A percentile compares a stretch with the other conserved stretches of the same genome.
These are phyloP conservation scores for Ceratobasidium sp. DNA, from an alignment of 1,284 basidiomycete genomes.

Conservation along the genomic window DNA sequence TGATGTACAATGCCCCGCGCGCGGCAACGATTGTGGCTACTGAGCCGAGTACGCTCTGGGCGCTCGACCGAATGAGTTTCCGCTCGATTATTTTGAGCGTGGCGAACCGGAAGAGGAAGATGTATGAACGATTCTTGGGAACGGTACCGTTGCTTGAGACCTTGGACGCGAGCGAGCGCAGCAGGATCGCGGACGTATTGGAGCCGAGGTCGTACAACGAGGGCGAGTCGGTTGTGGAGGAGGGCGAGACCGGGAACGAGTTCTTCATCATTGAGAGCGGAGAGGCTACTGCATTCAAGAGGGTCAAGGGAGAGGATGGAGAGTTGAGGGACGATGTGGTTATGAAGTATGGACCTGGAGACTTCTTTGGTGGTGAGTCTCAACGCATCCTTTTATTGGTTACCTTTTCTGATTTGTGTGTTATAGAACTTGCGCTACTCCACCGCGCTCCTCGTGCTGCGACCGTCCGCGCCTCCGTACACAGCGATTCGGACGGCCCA, in stretches of 20 bases:
- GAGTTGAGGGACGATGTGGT: conserved; percentile 76
- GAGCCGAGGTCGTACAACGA: conserved; percentile 86
- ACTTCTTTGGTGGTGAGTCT: conserved; percentile 95
- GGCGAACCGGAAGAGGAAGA: conserved; percentile 88
- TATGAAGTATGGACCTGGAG: conserved; percentile 85
- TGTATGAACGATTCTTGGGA: conserved; percentile 96
- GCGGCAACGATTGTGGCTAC: conserved; percentile 94
- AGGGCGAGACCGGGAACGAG: conserved; percentile 96
- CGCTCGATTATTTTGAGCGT: conserved; percentile 95
- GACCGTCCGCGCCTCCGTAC: conserved; percentile 86
- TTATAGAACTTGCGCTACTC: conserved; percentile 83
- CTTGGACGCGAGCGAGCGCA: conserved; percentile 87
- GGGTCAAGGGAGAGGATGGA: conserved; percentile 70
- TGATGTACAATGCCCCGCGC: conserved; percentile 98
- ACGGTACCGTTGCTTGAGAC: conserved; percentile 92
- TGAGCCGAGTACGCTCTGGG: conserved; percentile 90
- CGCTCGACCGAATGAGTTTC: conserved; percentile 97
- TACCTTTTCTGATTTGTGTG: conserved; percentile 4
- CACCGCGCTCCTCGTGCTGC: conserved; percentile 91
- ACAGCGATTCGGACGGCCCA: conserved; percentile 59
- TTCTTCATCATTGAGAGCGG: conserved; percentile 99
- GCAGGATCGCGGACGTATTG: conserved; percentile 97
- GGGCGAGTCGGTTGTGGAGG: conserved; percentile 87
- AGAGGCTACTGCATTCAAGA: conserved; percentile 88
- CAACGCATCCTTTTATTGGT: conserved; percentile 1